Conservation (phyloP, 495 filamentous ascomycete genomes). For the Amphirosellinia nigrospora region DNA sequence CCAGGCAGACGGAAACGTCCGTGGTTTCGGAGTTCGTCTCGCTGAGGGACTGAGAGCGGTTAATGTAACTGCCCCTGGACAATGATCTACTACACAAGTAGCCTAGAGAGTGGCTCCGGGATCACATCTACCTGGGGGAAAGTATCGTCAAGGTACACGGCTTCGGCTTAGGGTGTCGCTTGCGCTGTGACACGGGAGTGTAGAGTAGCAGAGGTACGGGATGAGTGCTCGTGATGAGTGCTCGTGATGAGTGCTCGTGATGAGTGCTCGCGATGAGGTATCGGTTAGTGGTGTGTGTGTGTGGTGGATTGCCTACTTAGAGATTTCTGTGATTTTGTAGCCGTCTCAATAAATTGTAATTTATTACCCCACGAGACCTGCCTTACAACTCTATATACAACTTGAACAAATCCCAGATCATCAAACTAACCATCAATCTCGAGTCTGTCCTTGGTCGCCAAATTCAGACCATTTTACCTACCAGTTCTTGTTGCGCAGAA, state of each 20-base stretch:
- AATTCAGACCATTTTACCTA: neutral
- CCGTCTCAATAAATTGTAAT: neutral
- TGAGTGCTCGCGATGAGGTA: no score
- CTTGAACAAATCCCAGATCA: neutral
- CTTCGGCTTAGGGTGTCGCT: neutral
- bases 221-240: no score
- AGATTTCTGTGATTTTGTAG: constrained; percentile 9
- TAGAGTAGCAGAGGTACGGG: neutral
- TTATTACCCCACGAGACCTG: neutral
- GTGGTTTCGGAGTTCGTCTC: neutral
- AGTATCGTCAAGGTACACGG: neutral
- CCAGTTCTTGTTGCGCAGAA: constrained; percentile 35
- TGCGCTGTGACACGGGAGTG: neutral
- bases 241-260: no score
- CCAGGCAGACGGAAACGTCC: neutral
- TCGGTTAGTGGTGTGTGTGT: neutral
- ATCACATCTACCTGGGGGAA: neutral
- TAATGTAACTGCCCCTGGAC: neutral
- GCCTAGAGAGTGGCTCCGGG: neutral
- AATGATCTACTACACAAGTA: neutral
- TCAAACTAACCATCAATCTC: neutral
- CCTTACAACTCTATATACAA: neutral
- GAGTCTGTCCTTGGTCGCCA: neutral
- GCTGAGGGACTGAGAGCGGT: neutral
- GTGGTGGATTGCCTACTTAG: neutral